Percentiles rank a stretch among this genome's conserved stretches.
These are phyloP conservation scores for Nicotiana tabacum DNA, from an alignment of 257 asterid species.

Conservation along the genomic window DNA sequence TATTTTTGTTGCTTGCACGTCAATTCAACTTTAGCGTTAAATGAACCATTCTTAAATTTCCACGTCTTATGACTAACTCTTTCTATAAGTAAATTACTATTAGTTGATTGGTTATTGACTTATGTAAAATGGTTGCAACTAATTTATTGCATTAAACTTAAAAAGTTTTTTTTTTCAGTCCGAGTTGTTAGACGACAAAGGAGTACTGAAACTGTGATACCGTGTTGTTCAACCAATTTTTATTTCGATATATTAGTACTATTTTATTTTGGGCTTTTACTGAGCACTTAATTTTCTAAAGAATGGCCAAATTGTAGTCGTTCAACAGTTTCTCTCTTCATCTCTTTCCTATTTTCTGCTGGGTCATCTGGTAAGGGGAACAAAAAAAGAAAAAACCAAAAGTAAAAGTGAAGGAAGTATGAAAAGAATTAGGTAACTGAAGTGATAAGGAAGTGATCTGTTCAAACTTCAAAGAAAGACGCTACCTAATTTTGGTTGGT, in stretches of 20 bases:
- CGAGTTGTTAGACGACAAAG: constrained; percentile 39
- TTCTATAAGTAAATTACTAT: not conserved
- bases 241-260: not conserved
- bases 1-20: constrained; percentile 17
- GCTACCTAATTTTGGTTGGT: constrained; percentile 13
- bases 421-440: not conserved
- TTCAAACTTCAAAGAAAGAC: not conserved
- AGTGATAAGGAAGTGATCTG: not conserved
- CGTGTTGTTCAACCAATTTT: constrained; percentile 42
- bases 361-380: not conserved
- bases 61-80: not conserved
- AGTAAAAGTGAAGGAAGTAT: not conserved
- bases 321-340: constrained; percentile 12
- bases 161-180: constrained; percentile 15
- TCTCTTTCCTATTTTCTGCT: not conserved
- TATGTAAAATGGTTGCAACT: constrained; percentile 41
- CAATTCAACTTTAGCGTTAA: not conserved
- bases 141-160: constrained; percentile 33
- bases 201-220: constrained; percentile 19
- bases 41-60: not conserved
- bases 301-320: not conserved
- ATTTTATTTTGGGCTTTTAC: not conserved
- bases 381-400: not conserved
- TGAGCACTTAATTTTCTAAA: not conserved
- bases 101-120: constrained; percentile 10